A percentile compares a stretch with the other conserved stretches of the same genome.
phyloP scores from a whole-genome alignment of 495 filamentous ascomycete genomes.

The Trichoderma erinaceum region DNA sequence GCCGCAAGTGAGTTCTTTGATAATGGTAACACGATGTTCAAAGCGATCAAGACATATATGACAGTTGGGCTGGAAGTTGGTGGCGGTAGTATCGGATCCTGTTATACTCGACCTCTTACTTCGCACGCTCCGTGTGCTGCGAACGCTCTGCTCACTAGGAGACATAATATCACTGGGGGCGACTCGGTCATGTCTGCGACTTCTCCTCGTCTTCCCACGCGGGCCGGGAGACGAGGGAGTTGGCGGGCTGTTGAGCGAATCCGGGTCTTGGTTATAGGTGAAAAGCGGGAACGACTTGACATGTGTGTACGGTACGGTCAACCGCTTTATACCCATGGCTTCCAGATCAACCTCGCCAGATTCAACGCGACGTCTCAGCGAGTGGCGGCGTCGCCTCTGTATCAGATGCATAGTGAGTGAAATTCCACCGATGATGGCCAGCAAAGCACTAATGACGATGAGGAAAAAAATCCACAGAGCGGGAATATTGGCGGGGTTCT shows the following conservation, averaged over 20 bases:
- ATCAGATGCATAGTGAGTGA: constrained; percentile 68
- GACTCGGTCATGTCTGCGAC: constrained; percentile 17
- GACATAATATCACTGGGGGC: constrained; percentile 16
- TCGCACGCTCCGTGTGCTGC: constrained; percentile 11
- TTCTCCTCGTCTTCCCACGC: constrained; percentile 16
- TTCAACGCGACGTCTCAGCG: constrained; percentile 60
- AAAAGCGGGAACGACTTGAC: constrained; percentile 69
- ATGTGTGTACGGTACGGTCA: constrained; percentile 62
- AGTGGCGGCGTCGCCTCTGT: constrained; percentile 57
- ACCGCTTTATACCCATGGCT: constrained; percentile 65
- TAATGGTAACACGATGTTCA: constrained; percentile 54
- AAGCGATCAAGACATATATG: constrained; percentile 84
- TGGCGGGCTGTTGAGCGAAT: constrained; percentile 11
- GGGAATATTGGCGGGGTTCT: constrained; percentile 43
- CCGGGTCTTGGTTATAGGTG: constrained; percentile 54
- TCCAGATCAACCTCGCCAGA: constrained; percentile 77
- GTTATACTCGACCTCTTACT: constrained; percentile 18
- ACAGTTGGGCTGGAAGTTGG: constrained; percentile 65
- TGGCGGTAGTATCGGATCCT: constrained; percentile 26
- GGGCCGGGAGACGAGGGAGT: constrained; percentile 6
- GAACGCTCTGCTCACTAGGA: neutral
- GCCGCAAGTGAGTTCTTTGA: constrained; percentile 78
- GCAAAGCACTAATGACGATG: constrained; percentile 68
- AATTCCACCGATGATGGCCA: constrained; percentile 56
- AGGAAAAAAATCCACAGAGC: constrained; percentile 80